phyloP scores from a whole-genome alignment of 73 alveolate genomes.

The Effrenium voratum region DNA sequence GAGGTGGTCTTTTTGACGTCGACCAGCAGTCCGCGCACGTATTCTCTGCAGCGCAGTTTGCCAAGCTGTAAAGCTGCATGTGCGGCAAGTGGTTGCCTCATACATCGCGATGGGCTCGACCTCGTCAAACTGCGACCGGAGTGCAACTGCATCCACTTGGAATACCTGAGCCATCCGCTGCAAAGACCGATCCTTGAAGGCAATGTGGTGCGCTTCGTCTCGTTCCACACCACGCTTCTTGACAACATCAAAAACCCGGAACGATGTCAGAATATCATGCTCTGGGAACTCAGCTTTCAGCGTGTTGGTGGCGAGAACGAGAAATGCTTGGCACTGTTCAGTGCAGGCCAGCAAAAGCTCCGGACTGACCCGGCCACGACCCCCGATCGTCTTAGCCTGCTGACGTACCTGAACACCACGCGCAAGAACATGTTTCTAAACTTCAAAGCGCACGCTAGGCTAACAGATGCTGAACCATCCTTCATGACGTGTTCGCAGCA shows the following conservation, averaged over 20 bases:
- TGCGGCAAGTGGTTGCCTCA: too few relatives aligned
- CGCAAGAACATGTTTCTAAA: too few relatives aligned
- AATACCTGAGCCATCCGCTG: not conserved
- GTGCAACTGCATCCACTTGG: not conserved
- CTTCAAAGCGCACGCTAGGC: too few relatives aligned
- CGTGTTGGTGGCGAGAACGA: not conserved
- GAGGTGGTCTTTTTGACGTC: too few relatives aligned
- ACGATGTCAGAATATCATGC: not conserved
- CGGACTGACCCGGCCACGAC: not conserved
- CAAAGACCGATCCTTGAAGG: not conserved
- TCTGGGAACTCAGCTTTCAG: not conserved
- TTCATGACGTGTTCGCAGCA: too few relatives aligned
- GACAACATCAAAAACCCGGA: not conserved
- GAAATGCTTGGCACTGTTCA: not conserved
- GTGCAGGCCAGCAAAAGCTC: not conserved
- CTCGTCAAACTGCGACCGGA: not conserved
- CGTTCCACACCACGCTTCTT: not conserved
- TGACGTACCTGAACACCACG: too few relatives aligned
- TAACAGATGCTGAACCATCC: too few relatives aligned
- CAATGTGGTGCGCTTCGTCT: not conserved
- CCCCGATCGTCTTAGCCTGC: not conserved
- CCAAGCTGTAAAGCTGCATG: not conserved
- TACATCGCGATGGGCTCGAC: not conserved
- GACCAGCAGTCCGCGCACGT: not conserved
- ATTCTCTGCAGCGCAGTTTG: not conserved